Conservation (phyloP, 75 land plant species). For the Picea sitchensis region DNA sequence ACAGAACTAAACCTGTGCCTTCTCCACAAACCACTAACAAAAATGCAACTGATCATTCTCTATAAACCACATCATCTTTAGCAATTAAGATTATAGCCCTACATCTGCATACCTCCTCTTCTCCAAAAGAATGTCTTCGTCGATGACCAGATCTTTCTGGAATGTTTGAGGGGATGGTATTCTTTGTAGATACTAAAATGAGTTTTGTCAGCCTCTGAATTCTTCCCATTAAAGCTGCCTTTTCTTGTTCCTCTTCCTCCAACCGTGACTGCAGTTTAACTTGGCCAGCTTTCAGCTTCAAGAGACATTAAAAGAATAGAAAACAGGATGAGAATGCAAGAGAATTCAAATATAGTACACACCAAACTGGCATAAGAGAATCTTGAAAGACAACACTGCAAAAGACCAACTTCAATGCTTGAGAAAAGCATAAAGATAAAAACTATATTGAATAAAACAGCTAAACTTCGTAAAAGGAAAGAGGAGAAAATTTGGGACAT, state of each 20-base stretch:
- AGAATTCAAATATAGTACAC: too few relatives aligned
- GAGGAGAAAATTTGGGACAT: too few relatives aligned
- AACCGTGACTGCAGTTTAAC: slow-evolving; percentile 79
- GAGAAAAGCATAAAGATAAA: too few relatives aligned
- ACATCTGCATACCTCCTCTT: slow-evolving; percentile 39
- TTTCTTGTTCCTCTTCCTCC: slow-evolving; percentile 89
- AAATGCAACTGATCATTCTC: background rate
- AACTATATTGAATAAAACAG: too few relatives aligned
- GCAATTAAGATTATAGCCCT: background rate
- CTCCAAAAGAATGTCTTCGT: slow-evolving; percentile 49
- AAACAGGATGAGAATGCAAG: too few relatives aligned
- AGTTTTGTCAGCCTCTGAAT: slow-evolving; percentile 83
- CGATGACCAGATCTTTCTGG: slow-evolving; percentile 38
- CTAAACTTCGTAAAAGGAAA: too few relatives aligned
- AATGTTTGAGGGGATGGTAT: slow-evolving; percentile 45
- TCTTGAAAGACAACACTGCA: too few relatives aligned
- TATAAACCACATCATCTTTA: background rate
- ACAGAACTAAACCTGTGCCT: background rate
- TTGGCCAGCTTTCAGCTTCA: slow-evolving; percentile 83
- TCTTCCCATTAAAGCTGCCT: slow-evolving; percentile 84
- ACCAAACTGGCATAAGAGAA: too few relatives aligned
- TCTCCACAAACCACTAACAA: background rate
- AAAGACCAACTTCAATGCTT: too few relatives aligned
- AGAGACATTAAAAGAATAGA: too few relatives aligned
- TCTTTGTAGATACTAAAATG: slow-evolving; percentile 80